Evolutionary conservation across 2,329 filamentous ascomycete genomes (phyloP).

Genomic region (Fusarium tjaetaba): DNA sequence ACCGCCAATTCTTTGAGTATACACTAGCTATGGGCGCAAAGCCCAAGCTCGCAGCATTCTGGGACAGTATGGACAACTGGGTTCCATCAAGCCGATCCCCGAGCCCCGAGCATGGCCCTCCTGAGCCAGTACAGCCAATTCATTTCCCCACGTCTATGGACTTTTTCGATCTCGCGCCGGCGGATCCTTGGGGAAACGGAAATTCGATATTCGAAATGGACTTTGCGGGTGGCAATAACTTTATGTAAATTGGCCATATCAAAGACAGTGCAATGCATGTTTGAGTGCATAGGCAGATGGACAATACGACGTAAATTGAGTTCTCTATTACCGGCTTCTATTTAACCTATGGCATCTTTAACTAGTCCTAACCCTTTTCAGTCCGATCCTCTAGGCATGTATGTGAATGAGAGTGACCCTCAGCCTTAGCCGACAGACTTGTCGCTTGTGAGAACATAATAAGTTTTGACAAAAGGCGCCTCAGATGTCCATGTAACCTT

Average conservation of each 20-base stretch:
- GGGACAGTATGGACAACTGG: background rate
- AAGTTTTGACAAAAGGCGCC: background rate
- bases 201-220: background rate
- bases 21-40: background rate
- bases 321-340: too few species aligned
- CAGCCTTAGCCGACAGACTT: background rate
- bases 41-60: background rate
- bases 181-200: background rate
- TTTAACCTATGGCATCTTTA: too few species aligned
- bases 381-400: too few species aligned
- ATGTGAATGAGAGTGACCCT: too few species aligned
- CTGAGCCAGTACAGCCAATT: background rate
- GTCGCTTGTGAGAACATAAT: background rate
- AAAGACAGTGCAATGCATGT: background rate
- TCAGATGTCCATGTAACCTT: background rate
- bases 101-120: background rate
- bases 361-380: too few species aligned
- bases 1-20: background rate
- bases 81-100: background rate
- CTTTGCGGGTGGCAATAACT: background rate
- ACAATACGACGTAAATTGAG: too few species aligned
- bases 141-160: background rate
- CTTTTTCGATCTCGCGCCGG: background rate
- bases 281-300: too few species aligned
- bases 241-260: background rate